Evolutionary conservation across 2,329 filamentous ascomycete species (phyloP), one percentile per base, ranked within the genome.

Genomic region (Arthrobotrys conoides): DNA sequence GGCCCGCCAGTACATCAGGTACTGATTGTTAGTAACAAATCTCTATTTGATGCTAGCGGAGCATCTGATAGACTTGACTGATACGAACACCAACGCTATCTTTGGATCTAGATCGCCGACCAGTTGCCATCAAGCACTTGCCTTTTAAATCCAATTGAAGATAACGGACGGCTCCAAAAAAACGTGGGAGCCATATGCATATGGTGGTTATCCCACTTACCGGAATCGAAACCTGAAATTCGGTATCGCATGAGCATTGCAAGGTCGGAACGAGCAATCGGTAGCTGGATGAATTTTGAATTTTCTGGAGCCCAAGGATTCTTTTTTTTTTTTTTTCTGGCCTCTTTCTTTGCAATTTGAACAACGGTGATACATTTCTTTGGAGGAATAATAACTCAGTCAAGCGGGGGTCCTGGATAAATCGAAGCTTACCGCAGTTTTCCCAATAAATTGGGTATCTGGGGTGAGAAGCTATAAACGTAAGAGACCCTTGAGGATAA

Each of bases 141-240:
- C 64, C 70, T 67, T 38, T 65, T 48, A 30, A 33, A 18, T 55
- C 41, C 41, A 20, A 48, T 38, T 16, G 51, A 67, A 68, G 64
- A 69, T 64, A 75, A 69, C 64, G n/a, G 46, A 48, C n/a, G 55
- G 36, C 20, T 41, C 48, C 20, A 44, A 61, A 38, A 65, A 68
- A 75, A 69, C 71, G 71, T 75, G 71, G 71, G 71, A 63, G 55
- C 64, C 63, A 64, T 69, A 68, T 57, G 71, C 64, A 41, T 27
- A 64, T 75, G 53, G 51, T 30, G 22, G 38, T 44, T 9, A 66
- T 55, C 63, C 64, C 53, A 75, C 64, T 68, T 46, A 3, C 64
- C 64, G 57, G 70, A 66, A 66, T 73, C 63, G 63, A 67, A 49
- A 53, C 71, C 64, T 64, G 49, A 61, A 12, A 51, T 63, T 75